These are phyloP conservation scores for Hypholoma sublateritium DNA, from an alignment of 768 basidiomycete species.

Conservation along the genomic window DNA sequence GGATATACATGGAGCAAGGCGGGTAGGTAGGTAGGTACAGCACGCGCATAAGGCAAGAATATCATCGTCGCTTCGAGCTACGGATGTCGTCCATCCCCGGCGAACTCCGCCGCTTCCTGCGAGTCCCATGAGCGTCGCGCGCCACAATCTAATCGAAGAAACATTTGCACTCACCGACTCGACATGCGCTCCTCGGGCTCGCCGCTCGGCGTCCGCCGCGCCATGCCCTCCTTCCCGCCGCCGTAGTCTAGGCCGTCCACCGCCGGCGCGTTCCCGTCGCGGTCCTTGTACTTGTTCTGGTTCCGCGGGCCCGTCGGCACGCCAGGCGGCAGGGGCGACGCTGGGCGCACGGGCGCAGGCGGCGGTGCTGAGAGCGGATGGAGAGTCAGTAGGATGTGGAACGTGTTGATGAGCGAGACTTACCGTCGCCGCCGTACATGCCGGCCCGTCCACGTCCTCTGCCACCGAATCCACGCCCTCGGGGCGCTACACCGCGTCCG, in stretches of 20 bases:
- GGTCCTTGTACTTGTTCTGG: slow-evolving; percentile 88
- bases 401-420: slow-evolving; percentile 18
- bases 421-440: slow-evolving; percentile 39
- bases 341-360: slow-evolving; percentile 65
- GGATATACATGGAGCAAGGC: slow-evolving; percentile 18
- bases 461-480: slow-evolving; percentile 39
- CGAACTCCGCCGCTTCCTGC: slow-evolving; percentile 73
- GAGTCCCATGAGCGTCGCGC: background rate
- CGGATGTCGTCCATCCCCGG: slow-evolving; percentile 69
- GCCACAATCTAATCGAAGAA: background rate
- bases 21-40: background rate
- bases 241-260: slow-evolving; percentile 89
- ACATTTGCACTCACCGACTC: slow-evolving; percentile 44
- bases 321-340: slow-evolving; percentile 82
- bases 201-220: slow-evolving; percentile 57
- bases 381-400: slow-evolving; percentile 6
- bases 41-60: background rate
- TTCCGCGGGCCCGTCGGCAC: slow-evolving; percentile 88
- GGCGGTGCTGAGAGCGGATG: slow-evolving; percentile 29
- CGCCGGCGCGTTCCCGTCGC: slow-evolving; percentile 81
- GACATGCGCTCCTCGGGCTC: slow-evolving; percentile 69
- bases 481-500: slow-evolving; percentile 35
- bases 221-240: slow-evolving; percentile 43
- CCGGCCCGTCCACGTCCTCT: slow-evolving; percentile 45
- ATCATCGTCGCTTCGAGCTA: slow-evolving; percentile 69